These are phyloP conservation scores for Neocucurbitaria cava DNA, from an alignment of 2,329 filamentous ascomycete species.

Conservation along the genomic window DNA sequence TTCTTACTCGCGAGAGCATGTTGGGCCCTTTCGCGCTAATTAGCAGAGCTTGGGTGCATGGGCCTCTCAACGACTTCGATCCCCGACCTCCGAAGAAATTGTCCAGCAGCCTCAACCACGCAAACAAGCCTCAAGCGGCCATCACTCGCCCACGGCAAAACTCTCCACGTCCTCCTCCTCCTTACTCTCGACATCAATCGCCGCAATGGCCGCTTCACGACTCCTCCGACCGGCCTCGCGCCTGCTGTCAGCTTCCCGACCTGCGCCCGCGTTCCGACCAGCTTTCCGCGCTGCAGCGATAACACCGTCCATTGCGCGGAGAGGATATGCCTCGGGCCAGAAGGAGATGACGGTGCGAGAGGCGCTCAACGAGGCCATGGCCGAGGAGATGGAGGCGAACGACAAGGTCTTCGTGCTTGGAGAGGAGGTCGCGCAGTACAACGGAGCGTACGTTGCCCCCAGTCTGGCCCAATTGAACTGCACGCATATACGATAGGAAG, in stretches of 20 bases:
- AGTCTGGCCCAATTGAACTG: conserved; percentile 12
- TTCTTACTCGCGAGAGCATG: too few relatives aligned
- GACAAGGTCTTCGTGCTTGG: conserved; percentile 94
- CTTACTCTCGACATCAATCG: conserved; percentile 6
- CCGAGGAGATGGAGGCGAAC: conserved; percentile 94
- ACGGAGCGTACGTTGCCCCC: conserved; percentile 74
- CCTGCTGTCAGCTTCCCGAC: conserved; percentile 64
- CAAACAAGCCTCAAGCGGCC: conserved; percentile 30
- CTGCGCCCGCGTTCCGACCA: conserved; percentile 60
- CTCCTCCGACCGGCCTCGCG: conserved; percentile 70
- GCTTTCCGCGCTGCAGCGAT: conserved; percentile 58
- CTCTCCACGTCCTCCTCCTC: conserved; percentile 14
- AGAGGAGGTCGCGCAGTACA: conserved; percentile 99
- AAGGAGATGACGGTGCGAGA: conserved; percentile 98
- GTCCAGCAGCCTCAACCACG: conserved; percentile 33
- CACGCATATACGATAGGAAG: conserved; percentile 4
- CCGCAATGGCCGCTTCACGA: conserved; percentile 64
- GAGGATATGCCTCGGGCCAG: conserved; percentile 67
- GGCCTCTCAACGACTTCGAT: conserved; percentile 24
- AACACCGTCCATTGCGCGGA: conserved; percentile 56
- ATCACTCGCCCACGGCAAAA: conserved; percentile 32
- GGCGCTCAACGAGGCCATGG: conserved; percentile 95
- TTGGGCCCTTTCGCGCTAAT: conserved; percentile 7
- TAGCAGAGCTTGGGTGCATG: conserved; percentile 10
- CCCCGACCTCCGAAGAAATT: conserved; percentile 34